phyloP scores from a whole-genome alignment of 164 flowering plant species.

The Liquidambar formosana region DNA sequence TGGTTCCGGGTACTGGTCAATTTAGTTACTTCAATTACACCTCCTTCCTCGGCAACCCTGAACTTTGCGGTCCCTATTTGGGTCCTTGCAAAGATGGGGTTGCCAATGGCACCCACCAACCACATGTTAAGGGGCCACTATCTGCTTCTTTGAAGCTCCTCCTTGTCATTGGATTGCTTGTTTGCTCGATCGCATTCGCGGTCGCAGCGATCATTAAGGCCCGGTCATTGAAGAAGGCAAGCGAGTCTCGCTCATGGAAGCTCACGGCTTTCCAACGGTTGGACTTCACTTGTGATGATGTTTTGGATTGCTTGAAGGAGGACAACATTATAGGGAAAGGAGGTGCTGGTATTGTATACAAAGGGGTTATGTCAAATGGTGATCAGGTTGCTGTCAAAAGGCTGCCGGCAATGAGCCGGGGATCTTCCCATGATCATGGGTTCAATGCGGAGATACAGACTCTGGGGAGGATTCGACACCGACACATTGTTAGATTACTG shows the following conservation, averaged over 20 bases:
- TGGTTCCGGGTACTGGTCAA: slow-evolving; percentile 92
- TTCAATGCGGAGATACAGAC: slow-evolving; percentile 98
- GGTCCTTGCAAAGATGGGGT: slow-evolving; percentile 77
- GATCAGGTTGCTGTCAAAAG: slow-evolving; percentile 90
- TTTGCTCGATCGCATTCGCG: slow-evolving; percentile 90
- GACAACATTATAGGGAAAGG: slow-evolving; percentile 98
- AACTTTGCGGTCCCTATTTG: slow-evolving; percentile 85
- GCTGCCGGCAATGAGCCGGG: slow-evolving; percentile 87
- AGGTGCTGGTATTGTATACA: slow-evolving; percentile 97
- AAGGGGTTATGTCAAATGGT: slow-evolving; percentile 82
- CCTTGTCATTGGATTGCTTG: slow-evolving; percentile 84
- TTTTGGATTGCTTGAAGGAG: slow-evolving; percentile 83
- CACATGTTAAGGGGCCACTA: slow-evolving; percentile 61
- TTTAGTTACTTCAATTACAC: slow-evolving; percentile 94
- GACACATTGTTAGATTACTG: slow-evolving; percentile 89
- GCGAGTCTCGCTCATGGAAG: slow-evolving; percentile 81
- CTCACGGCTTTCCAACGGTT: slow-evolving; percentile 93
- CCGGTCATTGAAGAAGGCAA: slow-evolving; percentile 74
- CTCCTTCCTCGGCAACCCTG: slow-evolving; percentile 86
- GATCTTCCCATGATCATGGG: slow-evolving; percentile 93
- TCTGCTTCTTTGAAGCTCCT: slow-evolving; percentile 82
- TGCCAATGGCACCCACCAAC: slow-evolving; percentile 37
- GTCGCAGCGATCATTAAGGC: slow-evolving; percentile 89
- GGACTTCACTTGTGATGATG: slow-evolving; percentile 87
- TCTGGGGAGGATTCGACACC: slow-evolving; percentile 85